Evolutionary conservation across 495 filamentous ascomycete species (phyloP).

Genomic region (Aspergillus saccharolyticus): DNA sequence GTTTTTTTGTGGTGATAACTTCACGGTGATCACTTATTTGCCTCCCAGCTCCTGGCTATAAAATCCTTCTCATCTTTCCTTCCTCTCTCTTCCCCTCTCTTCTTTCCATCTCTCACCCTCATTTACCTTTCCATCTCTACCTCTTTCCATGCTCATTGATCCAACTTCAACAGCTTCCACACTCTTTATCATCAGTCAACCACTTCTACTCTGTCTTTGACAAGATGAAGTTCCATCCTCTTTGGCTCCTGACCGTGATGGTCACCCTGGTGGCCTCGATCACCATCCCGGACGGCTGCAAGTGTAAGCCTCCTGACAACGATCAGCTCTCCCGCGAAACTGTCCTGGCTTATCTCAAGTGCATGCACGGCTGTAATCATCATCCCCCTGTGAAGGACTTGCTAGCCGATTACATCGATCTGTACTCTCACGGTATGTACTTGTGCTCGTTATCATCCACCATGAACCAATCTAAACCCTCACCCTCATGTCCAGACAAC

Average conservation of each 20-base stretch:
- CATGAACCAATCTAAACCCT: background rate
- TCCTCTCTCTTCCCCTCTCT: background rate
- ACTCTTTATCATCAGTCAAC: background rate
- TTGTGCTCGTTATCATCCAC: background rate
- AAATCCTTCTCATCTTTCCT: background rate
- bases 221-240: constrained; percentile 1
- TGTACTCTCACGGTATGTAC: background rate
- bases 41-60: background rate
- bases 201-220: background rate
- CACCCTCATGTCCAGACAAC: background rate
- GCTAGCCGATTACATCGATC: background rate
- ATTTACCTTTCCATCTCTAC: background rate
- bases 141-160: background rate
- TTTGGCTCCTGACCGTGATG: background rate
- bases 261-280: background rate
- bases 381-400: background rate
- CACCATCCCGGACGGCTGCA: background rate
- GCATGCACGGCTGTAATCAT: background rate
- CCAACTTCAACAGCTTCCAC: background rate
- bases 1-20: background rate
- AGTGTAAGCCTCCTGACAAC: background rate
- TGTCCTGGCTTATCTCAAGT: background rate
- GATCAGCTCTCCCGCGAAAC: background rate
- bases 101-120: background rate
- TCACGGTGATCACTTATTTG: background rate